Conservation (phyloP, 495 filamentous ascomycete species). For the Penicillium robsamsonii region DNA sequence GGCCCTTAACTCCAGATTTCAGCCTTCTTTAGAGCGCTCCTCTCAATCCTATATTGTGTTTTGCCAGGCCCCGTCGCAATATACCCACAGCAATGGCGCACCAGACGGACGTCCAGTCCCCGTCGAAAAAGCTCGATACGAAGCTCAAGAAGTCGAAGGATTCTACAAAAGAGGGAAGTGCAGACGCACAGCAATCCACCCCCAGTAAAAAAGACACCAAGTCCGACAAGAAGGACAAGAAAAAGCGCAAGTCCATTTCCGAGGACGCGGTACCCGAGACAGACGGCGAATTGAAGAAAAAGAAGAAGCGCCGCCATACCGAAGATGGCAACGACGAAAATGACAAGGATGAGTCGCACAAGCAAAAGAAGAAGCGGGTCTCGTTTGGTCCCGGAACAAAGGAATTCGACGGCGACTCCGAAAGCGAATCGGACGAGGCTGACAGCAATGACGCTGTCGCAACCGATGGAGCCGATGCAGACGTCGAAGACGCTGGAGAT, state of each 20-base stretch:
- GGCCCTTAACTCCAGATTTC: not conserved
- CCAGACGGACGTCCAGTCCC: constrained; percentile 40
- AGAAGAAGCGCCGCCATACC: constrained; percentile 26
- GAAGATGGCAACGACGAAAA: constrained; percentile 18
- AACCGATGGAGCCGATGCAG: constrained; percentile 28
- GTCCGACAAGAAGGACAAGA: constrained; percentile 13
- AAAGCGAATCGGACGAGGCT: constrained; percentile 20
- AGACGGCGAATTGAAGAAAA: constrained; percentile 18
- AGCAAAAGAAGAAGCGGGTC: constrained; percentile 62
- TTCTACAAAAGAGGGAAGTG: constrained; percentile 21
- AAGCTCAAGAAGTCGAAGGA: constrained; percentile 67
- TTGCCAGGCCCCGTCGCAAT: not conserved
- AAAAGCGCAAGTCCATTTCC: constrained; percentile 16
- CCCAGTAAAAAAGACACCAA: constrained; percentile 21
- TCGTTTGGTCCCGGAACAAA: constrained; percentile 73
- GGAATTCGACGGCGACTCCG: constrained; percentile 53
- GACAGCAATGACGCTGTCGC: constrained; percentile 15
- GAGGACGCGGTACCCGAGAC: constrained; percentile 19
- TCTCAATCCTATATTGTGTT: not conserved
- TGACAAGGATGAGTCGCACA: constrained; percentile 20
- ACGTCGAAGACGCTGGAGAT: constrained; percentile 19
- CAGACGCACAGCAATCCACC: constrained; percentile 8
- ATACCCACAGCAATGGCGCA: constrained; percentile 19
- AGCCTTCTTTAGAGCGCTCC: not conserved
- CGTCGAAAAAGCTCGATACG: constrained; percentile 75